Evolutionary conservation across 2,329 filamentous ascomycete species (phyloP), one percentile per base, ranked within the genome.

Genomic region (Ascocoryne sarcoides): DNA sequence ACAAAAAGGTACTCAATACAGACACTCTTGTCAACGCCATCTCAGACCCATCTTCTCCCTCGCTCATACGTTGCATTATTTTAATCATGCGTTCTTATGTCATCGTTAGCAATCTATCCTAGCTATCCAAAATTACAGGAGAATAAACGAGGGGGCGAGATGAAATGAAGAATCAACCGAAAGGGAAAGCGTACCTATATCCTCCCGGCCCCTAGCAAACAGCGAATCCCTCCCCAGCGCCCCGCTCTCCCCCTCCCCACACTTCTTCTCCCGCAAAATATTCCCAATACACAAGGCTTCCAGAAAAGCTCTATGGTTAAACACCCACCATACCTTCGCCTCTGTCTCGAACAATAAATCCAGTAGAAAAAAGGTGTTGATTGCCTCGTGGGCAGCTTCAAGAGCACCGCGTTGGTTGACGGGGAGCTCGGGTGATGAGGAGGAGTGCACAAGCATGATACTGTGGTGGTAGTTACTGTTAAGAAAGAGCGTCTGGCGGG

Each of bases 401-500:
- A 89, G 64, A 3, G 82, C 82, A 4, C 75, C 80, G 14, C 78
- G 68, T 14, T 84, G 68, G 56, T 89, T 84, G 37, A 76, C 66
- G 1, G 75, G 73, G 2, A 81, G 53, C 3, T 76, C 73, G 5
- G 7, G 7, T 0, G 70, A 60, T 54, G 84, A 80, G 10, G 79
- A 81, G 0, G 80, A 79, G 52, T 88, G 80, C 15, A 89, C 73
- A 8, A 88, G 66, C 82, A 88, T 88, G 17, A 89, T 68, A 58
- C 84, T 87, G 58, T 90, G 84, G 61, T 80, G 85, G 62, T 86
- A 89, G 56, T 88, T 89, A 59, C 77, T 84, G n/a, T 79, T 82
- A 20, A 89, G 65, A 55, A 87, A 89, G 4, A 90, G 63, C 14
- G 82, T 86, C 60, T 90, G 84, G 1, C 82, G 69, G 12, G 85